Conservation (phyloP, 257 asterid species). For the Fraxinus anomala region DNA sequence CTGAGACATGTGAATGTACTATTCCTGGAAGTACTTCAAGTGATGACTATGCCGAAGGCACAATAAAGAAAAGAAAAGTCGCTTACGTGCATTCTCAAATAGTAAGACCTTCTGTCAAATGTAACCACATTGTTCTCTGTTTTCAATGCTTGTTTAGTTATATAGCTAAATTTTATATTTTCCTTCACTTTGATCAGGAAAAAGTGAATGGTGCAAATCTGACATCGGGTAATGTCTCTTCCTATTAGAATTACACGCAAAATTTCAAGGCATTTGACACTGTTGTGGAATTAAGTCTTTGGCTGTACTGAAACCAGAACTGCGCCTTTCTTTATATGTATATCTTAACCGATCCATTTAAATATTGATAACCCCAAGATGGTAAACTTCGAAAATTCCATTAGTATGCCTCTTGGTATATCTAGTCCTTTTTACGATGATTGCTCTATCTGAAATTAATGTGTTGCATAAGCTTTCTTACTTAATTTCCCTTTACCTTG, state of each 20-base stretch:
- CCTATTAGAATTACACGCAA: neutral
- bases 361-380: neutral
- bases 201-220: conserved; percentile 30
- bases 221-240: conserved; percentile 39
- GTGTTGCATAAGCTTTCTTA: neutral
- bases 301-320: neutral
- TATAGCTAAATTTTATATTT: conserved; percentile 15
- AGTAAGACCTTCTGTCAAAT: conserved; percentile 45
- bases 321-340: neutral
- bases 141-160: conserved; percentile 7
- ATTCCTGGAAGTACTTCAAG: conserved; percentile 32
- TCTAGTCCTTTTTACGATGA: neutral
- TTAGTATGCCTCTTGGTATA: neutral
- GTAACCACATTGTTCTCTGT: neutral
- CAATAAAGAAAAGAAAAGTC: conserved; percentile 54
- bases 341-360: neutral
- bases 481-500: too few relatives aligned
- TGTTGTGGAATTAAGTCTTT: neutral
- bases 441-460: neutral
- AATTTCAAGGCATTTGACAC: neutral
- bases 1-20: conserved; percentile 30
- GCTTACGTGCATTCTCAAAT: conserved; percentile 37
- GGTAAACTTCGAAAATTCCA: neutral
- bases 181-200: conserved; percentile 41
- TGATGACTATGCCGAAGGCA: conserved; percentile 33